Evolutionary conservation across 129 eudicot species (phyloP).

Genomic region (Helichrysum umbraculigerum): DNA sequence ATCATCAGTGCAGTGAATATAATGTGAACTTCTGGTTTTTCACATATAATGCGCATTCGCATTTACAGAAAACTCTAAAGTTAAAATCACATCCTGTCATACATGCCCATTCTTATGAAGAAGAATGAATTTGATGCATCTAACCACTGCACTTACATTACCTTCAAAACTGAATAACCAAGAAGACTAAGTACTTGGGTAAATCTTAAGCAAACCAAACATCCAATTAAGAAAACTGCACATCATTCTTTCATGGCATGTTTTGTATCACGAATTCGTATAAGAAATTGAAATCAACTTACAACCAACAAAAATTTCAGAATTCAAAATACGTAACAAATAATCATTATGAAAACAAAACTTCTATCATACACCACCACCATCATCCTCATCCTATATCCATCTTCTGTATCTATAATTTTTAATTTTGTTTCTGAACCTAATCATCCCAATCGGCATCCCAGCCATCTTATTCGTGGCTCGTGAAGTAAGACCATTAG

Average conservation of each 20-base stretch:
- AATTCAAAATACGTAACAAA: conserved; percentile 7
- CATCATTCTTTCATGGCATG: conserved; percentile 18
- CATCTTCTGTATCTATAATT: conserved; percentile 27
- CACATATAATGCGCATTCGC: too few relatives aligned
- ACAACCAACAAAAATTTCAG: conserved; percentile 23
- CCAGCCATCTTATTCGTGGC: conserved; percentile 30
- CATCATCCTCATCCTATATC: conserved; percentile 1
- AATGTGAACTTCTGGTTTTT: too few relatives aligned
- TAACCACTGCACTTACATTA: too few relatives aligned
- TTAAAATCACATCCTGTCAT: too few relatives aligned
- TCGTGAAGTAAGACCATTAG: conserved; percentile 31
- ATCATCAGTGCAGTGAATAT: too few relatives aligned
- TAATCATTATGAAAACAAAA: conserved; percentile 25
- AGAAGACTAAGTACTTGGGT: too few relatives aligned
- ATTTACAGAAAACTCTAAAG: too few relatives aligned
- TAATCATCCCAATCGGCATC: conserved; percentile 40
- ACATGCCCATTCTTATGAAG: too few relatives aligned
- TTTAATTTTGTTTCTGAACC: conserved; percentile 7
- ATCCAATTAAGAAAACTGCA: conserved; percentile 9
- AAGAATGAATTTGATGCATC: too few relatives aligned
- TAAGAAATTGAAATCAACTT: conserved; percentile 15
- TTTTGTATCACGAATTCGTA: conserved; percentile 25
- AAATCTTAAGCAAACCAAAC: too few relatives aligned
- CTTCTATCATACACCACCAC: conserved; percentile 35
- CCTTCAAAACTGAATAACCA: too few relatives aligned